These are phyloP conservation scores for Ceratocystis lukuohia DNA, from an alignment of 2,329 filamentous ascomycete species.

Conservation along the genomic window DNA sequence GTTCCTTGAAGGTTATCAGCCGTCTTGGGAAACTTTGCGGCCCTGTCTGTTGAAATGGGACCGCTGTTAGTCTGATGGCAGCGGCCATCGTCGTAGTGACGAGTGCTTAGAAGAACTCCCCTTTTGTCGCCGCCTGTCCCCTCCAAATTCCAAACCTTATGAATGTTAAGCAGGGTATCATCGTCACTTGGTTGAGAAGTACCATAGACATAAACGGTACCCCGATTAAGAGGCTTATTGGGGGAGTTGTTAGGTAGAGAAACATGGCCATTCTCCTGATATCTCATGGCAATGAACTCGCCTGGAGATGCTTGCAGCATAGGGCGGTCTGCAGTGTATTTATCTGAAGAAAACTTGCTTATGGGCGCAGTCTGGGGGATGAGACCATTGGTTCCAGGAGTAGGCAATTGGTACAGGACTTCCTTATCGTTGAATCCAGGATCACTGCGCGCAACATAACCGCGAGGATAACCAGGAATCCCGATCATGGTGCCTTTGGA, in stretches of 20 bases:
- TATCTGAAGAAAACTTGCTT: constrained; percentile 47
- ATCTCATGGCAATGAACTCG: constrained; percentile 52
- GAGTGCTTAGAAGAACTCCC: constrained; percentile 60
- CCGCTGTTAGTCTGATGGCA: constrained; percentile 68
- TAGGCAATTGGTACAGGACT: constrained; percentile 52
- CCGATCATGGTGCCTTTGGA: constrained; percentile 61
- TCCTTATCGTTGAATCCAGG: constrained; percentile 42
- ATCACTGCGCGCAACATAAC: constrained; percentile 45
- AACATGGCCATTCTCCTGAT: constrained; percentile 67
- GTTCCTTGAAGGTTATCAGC: constrained; percentile 39
- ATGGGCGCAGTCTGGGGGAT: constrained; percentile 41
- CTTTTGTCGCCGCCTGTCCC: constrained; percentile 69
- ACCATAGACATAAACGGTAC: constrained; percentile 63
- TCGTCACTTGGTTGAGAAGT: constrained; percentile 43
- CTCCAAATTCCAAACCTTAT: constrained; percentile 63
- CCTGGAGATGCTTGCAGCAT: constrained; percentile 48
- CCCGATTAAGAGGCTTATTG: constrained; percentile 51
- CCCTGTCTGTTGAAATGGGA: constrained; percentile 45
- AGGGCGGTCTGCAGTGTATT: constrained; percentile 45
- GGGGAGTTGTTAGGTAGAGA: constrained; percentile 42
- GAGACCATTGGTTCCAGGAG: constrained; percentile 34
- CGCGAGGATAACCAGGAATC: constrained; percentile 59
- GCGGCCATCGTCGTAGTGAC: constrained; percentile 78
- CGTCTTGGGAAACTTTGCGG: constrained; percentile 38
- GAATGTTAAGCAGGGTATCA: constrained; percentile 48